Conservation (phyloP, 305 asterid genomes). For the Fraxinus sp. region DNA sequence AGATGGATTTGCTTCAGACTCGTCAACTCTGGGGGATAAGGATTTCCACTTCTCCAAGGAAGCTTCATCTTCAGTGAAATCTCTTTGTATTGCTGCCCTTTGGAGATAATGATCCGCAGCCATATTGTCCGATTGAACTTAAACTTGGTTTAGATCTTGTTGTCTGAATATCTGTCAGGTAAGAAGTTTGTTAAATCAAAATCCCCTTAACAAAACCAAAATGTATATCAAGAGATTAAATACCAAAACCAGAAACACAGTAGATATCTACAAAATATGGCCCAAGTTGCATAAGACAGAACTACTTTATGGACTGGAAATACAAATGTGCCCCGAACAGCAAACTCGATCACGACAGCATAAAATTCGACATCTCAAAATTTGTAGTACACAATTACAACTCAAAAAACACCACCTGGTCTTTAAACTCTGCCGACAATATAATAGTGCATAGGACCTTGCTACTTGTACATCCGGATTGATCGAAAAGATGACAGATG, state of each 20-base stretch:
- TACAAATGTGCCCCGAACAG: background rate
- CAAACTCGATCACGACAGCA: background rate
- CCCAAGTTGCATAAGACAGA: background rate
- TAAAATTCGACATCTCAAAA: background rate
- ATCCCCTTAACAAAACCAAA: background rate
- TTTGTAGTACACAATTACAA: background rate
- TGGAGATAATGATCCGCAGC: slow-evolving; percentile 23
- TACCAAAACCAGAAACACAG: background rate
- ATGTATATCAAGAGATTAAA: background rate
- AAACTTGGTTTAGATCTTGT: background rate
- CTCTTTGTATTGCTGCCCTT: slow-evolving; percentile 11
- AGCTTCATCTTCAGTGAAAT: slow-evolving; percentile 3
- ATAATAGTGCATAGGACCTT: background rate
- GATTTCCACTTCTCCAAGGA: slow-evolving; percentile 29
- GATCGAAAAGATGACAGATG: background rate
- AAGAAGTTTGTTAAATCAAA: background rate
- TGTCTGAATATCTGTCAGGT: background rate
- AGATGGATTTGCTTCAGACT: slow-evolving; percentile 25
- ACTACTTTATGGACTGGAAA: background rate
- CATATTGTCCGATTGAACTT: background rate
- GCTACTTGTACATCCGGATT: background rate
- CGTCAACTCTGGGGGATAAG: slow-evolving; percentile 10
- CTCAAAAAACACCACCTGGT: background rate
- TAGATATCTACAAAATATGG: background rate
- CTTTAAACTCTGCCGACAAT: background rate